Conservation (phyloP, 306 rosid species). For the Cercis canadensis region DNA sequence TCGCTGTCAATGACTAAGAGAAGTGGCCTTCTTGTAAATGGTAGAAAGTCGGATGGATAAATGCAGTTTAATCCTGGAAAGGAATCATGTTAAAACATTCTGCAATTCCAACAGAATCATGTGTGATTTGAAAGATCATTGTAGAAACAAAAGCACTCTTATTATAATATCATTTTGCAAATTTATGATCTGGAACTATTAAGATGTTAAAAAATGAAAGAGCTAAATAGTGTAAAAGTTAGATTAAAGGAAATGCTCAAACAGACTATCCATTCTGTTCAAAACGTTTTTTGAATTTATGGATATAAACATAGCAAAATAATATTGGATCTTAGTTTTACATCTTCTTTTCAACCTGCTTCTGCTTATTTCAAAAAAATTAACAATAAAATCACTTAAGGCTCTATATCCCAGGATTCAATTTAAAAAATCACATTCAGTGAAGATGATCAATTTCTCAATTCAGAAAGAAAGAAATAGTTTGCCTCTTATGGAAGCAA, state of each 20-base stretch:
- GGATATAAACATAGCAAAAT: background rate
- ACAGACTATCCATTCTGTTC: too few relatives aligned
- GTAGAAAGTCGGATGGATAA: conserved; percentile 81
- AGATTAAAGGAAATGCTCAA: too few relatives aligned
- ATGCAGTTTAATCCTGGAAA: conserved; percentile 83
- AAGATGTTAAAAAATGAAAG: background rate
- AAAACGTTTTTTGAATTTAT: too few relatives aligned
- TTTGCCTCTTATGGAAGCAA: too few relatives aligned
- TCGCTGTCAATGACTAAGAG: conserved; percentile 82
- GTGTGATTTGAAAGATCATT: conserved; percentile 12
- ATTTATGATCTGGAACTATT: conserved; percentile 22
- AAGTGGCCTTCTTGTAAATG: conserved; percentile 95
- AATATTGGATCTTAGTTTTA: conserved; percentile 32
- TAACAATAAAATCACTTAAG: too few relatives aligned
- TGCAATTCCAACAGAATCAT: conserved; percentile 29
- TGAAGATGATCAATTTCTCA: too few relatives aligned
- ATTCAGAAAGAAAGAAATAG: too few relatives aligned
- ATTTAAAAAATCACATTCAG: too few relatives aligned
- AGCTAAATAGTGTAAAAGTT: background rate
- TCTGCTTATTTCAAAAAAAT: conserved; percentile 8
- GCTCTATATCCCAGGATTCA: too few relatives aligned
- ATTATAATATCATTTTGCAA: conserved; percentile 18
- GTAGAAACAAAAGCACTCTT: background rate
- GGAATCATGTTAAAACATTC: conserved; percentile 44
- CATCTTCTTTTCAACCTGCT: conserved; percentile 29